A percentile compares a stretch with the other conserved stretches of the same genome.
These are phyloP conservation scores for Botryotinia convoluta DNA, from an alignment of 2,329 filamentous ascomycete genomes.

Conservation along the genomic window DNA sequence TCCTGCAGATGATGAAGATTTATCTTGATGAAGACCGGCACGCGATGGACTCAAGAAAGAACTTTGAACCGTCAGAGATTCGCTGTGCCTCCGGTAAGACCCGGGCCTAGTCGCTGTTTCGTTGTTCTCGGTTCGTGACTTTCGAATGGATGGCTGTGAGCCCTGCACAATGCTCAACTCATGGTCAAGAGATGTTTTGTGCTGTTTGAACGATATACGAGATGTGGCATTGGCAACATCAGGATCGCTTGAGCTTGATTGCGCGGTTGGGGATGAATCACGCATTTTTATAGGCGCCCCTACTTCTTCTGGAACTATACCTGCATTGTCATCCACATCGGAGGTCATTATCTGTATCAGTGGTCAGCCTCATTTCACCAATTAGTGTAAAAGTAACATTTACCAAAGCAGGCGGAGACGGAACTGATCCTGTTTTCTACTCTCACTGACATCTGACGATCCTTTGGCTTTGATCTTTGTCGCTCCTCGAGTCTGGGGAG, in stretches of 20 bases:
- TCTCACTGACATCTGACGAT: no score
- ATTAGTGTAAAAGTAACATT: neutral
- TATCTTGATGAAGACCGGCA: neutral
- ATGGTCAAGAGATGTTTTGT: neutral
- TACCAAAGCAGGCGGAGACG: neutral
- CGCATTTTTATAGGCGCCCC: neutral
- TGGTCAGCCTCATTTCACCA: neutral
- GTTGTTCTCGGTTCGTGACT: neutral
- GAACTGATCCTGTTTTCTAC: neutral
- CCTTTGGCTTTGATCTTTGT: neutral
- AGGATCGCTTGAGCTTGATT: neutral
- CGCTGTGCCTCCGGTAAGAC: neutral
- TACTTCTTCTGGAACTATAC: neutral
- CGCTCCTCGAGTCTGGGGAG: neutral
- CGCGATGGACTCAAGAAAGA: neutral
- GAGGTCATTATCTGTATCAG: neutral
- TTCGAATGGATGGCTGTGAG: neutral
- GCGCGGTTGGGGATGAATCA: neutral
- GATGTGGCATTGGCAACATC: neutral
- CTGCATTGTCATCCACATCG: neutral
- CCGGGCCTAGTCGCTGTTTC: neutral
- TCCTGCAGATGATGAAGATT: neutral
- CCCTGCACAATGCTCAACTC: neutral
- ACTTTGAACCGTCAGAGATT: neutral
- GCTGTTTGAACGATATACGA: neutral